Percentiles rank a stretch among this genome's conserved stretches.
Evolutionary conservation across 495 filamentous ascomycete species (phyloP).

Genomic region (Lasiosphaeria miniovina): DNA sequence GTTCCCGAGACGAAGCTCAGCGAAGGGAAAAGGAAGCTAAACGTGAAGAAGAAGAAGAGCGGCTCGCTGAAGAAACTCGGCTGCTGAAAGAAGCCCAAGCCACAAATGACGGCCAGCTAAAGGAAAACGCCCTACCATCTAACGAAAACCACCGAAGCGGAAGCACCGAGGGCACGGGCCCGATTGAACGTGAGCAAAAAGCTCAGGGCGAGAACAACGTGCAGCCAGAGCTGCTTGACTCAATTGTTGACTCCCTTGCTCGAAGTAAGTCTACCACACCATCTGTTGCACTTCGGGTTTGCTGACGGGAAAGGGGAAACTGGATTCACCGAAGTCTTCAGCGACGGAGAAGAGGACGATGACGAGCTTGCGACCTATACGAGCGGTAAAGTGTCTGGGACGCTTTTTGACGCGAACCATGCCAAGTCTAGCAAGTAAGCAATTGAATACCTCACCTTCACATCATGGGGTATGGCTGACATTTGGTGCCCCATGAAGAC

Average conservation of each 20-base stretch:
- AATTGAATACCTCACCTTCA: neutral
- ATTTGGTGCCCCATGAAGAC: neutral
- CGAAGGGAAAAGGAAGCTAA: neutral
- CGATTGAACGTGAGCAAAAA: neutral
- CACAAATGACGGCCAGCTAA: neutral
- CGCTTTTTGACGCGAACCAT: neutral
- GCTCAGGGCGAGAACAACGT: neutral
- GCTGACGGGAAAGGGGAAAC: neutral
- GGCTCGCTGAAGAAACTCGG: neutral
- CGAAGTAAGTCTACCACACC: neutral
- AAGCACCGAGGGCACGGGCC: neutral
- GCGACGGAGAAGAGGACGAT: neutral
- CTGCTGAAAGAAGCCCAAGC: neutral
- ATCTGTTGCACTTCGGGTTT: neutral
- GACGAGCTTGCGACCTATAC: neutral
- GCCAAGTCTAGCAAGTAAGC: neutral
- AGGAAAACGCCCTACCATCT: neutral
- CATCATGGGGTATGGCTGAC: neutral
- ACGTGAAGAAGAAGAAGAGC: neutral
- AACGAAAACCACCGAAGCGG: neutral
- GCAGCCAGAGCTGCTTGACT: no score
- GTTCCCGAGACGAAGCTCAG: neutral
- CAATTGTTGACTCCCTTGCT: neutral
- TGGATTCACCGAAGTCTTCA: neutral
- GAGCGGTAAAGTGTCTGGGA: neutral